Evolutionary conservation across 257 asterid genomes (phyloP), one percentile per base, ranked within the genome.

Genomic region (Lithospermum erythrorhizon): DNA sequence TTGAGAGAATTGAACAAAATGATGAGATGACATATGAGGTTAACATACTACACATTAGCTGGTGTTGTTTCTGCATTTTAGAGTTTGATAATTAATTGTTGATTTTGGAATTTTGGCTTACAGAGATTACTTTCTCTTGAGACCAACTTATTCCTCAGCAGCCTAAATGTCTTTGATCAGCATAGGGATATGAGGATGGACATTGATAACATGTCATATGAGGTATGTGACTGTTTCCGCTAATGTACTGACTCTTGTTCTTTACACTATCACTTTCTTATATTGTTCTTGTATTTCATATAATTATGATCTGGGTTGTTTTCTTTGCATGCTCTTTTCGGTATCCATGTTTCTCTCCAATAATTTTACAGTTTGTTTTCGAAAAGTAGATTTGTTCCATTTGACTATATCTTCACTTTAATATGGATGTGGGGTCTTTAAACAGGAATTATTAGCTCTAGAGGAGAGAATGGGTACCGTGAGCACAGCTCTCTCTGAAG

Each of bases 381-480:
- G n/a, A 25, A 20, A 64, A 35, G 15, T 21, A 51, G 3, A 69
- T 69, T 19, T 17, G 18, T 21, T 10, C 23, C 48, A 19, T 7
- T 24, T 4, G 22, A 54, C 25, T 19, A 18, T 13, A 24, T 21
- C 35, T 21, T 22, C 49, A 19, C 6, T 17, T 29, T 10, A 16
- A 29, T 27, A 27, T 4, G 23, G 24, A 57, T 25, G 14, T 35
- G 16, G 11, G 25, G 51, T 32, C 14, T 29, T 18, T 59, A 20
- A 58, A 68, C 83, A 91, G 98, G 98, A 91, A 68, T 75, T 91
- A 71, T 79, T 91, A 71, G 95, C 93, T 72, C 78, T 91, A 24
- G 98, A 79, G 78, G 98, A 91, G 62, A 83, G 82, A 67, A 91
- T 91, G 90, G 98, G 98, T 55, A 76, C 82, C 1, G 96, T 91